phyloP scores from a whole-genome alignment of 2,329 filamentous ascomycete genomes.

The Bretziella fagacearum region DNA sequence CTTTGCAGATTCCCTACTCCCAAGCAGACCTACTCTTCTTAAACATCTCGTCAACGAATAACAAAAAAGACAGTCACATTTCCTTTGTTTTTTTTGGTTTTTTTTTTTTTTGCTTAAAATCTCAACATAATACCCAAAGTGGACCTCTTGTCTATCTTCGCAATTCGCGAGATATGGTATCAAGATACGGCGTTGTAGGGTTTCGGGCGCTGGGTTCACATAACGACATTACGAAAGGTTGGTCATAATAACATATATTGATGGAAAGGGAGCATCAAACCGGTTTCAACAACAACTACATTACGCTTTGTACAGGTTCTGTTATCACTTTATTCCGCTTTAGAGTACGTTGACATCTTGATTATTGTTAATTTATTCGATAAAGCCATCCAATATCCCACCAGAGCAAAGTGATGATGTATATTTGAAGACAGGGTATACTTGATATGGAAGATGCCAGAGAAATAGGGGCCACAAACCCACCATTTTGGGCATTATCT shows the following conservation, averaged over 20 bases:
- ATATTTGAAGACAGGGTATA: too few species aligned
- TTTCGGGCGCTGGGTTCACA: conserved; percentile 13
- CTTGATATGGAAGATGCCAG: too few species aligned
- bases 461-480: too few species aligned
- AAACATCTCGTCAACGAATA: background rate
- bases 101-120: conserved; percentile 8
- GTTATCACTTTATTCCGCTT: background rate
- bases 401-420: too few species aligned
- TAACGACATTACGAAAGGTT: conserved; percentile 12
- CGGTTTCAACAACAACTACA: conserved; percentile 38
- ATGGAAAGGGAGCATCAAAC: conserved; percentile 19
- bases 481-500: too few species aligned
- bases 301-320: conserved; percentile 2
- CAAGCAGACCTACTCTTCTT: conserved; percentile 54
- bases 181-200: conserved; percentile 13
- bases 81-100: background rate
- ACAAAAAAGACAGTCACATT: too few species aligned
- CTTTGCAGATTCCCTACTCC: conserved; percentile 55
- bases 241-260: conserved; percentile 5
- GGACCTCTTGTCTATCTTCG: background rate
- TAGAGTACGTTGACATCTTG: background rate
- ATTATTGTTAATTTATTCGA: background rate
- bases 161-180: background rate
- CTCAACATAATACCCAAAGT: conserved; percentile 11
- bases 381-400: too few species aligned